Evolutionary conservation across 169 alveolate genomes (phyloP), one percentile per base, ranked within the genome.

Genomic region (Eimeria tenella): DNA sequence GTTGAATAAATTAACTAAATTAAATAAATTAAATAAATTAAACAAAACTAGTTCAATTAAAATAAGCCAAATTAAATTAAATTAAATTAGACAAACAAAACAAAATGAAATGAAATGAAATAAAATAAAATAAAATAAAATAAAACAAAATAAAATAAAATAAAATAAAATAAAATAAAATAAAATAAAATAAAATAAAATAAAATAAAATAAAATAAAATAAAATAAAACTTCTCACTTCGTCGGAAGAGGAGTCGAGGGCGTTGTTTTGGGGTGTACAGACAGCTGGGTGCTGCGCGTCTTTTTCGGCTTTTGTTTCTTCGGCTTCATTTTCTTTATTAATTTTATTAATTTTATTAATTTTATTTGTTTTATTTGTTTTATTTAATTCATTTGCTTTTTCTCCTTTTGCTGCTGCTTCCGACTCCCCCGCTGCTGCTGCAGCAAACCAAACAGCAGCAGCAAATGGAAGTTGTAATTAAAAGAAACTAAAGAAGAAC

Each of bases 81-180:
- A 8, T 11, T n/a, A 65, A 65, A 11, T 65, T 11, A 65, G 23
- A 11, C 15, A 6, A 65, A 65, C 8, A 11, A 11, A 65, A 65
- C 15, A 11, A 6, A 56, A 56, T 65, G 5, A 8, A 65, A n/a
- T 65, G 6, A 5, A 65, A 15, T 19, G 7, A 5, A 65, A 65
- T 65, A 8, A 5, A 15, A 65, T 15, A 11, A 11, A 65, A n/a
- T 15, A 11, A 8, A 65, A 65, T 11, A 11, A 98, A 97, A 55
- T 21, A 74, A n/a, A n/a, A 17, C 49, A 15, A 52, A 73, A 73
- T 1, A 6, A 7, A 17, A 71, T 49, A 52, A 63, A 5, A 19
- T 10, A 88, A 21, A 50, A 6, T 10, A 70, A n/a, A 21, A 13
- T 8, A 53, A 5, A 6, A 52, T 0, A 0, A 0, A 84, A 1